Percentiles rank a stretch among this genome's conserved stretches.
Evolutionary conservation across 345 rosid genomes (phyloP).

Genomic region (Eucalyptus tenuipes): DNA sequence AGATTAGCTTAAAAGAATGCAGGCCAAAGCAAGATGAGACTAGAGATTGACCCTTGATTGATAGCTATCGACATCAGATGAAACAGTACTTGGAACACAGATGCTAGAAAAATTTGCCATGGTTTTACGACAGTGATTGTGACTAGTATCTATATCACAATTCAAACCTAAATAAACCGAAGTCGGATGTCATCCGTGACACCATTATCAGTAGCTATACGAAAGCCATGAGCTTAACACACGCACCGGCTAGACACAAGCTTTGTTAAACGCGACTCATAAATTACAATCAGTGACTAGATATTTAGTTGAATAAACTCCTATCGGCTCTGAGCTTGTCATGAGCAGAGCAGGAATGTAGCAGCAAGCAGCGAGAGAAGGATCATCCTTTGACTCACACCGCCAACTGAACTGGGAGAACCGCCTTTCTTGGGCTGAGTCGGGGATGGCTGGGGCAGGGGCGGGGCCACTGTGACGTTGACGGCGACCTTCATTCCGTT

Average conservation of each 20-base stretch:
- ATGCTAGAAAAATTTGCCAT: not conserved
- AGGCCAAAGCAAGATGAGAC: not conserved
- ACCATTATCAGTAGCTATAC: not conserved
- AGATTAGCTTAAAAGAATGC: not conserved
- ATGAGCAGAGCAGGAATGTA: not conserved
- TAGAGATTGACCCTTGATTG: not conserved
- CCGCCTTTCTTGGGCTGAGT: not conserved
- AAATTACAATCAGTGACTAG: not conserved
- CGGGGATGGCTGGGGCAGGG: not conserved
- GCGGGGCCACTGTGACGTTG: slow-evolving; percentile 6
- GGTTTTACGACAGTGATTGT: not conserved
- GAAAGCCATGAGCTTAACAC: not conserved
- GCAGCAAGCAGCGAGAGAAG: not conserved
- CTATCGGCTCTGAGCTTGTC: not conserved
- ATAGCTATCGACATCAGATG: not conserved
- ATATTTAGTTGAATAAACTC: not conserved
- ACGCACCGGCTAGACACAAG: not conserved
- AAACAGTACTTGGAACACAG: not conserved
- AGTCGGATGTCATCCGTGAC: not conserved
- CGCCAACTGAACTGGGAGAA: not conserved
- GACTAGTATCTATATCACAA: not conserved
- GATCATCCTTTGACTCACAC: not conserved
- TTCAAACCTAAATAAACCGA: not conserved
- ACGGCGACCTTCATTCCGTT: slow-evolving; percentile 45
- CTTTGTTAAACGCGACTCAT: not conserved